Conservation (phyloP, 768 basidiomycete species). For the Cubamyces sp. region DNA sequence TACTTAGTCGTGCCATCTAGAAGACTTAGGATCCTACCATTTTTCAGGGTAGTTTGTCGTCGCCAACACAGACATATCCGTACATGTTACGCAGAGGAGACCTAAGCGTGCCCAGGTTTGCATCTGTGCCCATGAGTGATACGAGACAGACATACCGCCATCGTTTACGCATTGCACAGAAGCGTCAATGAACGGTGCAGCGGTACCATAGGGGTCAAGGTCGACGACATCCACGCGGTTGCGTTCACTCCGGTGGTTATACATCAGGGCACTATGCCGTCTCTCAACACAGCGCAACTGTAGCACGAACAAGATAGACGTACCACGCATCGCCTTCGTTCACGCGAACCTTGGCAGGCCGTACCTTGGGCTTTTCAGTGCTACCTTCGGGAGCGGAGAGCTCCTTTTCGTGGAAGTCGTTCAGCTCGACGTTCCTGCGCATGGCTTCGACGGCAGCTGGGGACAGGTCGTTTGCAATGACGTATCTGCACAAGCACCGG, state of each 20-base stretch:
- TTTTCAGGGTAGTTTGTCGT: slow-evolving; percentile 96
- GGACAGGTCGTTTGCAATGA: slow-evolving; percentile 94
- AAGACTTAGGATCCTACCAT: slow-evolving; percentile 56
- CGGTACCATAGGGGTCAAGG: slow-evolving; percentile 97
- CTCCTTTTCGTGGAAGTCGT: slow-evolving; percentile 57
- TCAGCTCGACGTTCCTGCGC: slow-evolving; percentile 81
- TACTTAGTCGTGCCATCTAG: neutral
- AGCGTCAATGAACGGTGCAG: slow-evolving; percentile 94
- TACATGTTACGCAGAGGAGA: slow-evolving; percentile 93
- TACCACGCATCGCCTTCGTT: slow-evolving; percentile 97
- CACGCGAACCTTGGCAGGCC: slow-evolving; percentile 65
- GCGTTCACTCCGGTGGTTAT: slow-evolving; percentile 75
- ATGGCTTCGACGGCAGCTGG: slow-evolving; percentile 84
- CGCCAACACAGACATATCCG: slow-evolving; percentile 91
- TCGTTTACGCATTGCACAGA: slow-evolving; percentile 89
- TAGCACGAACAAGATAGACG: neutral
- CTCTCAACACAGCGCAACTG: neutral
- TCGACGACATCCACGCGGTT: slow-evolving; percentile 92
- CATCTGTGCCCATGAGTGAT: neutral
- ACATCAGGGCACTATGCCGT: slow-evolving; percentile 77
- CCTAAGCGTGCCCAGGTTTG: slow-evolving; percentile 47
- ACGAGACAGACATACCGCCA: slow-evolving; percentile 59
- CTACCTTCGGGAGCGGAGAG: slow-evolving; percentile 15
- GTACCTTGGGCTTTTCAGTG: slow-evolving; percentile 8
- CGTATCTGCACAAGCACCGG: slow-evolving; percentile 54